Evolutionary conservation across 805 yeast genomes (phyloP).

Genomic region (Saturnispora besseyi): DNA sequence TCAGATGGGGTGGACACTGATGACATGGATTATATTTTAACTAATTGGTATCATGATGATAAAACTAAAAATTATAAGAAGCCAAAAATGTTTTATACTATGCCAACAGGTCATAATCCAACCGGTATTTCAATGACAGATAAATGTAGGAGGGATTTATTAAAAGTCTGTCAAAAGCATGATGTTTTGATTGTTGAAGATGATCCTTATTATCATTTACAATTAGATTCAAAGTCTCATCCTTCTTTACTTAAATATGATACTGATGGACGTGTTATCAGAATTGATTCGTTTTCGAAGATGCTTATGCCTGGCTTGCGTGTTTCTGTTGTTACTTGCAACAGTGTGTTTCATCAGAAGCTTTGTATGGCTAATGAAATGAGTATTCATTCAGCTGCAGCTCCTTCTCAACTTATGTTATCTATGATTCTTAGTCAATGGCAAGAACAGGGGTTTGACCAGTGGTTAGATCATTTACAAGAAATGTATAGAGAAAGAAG

Average conservation of each 20-base stretch:
- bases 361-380: slow-evolving; percentile 56
- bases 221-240: slow-evolving; percentile 39
- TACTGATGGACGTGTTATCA: slow-evolving; percentile 65
- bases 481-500: slow-evolving; percentile 56
- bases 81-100: slow-evolving; percentile 58
- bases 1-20: slow-evolving; percentile 70
- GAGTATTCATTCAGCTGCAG: slow-evolving; percentile 65
- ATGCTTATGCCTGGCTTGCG: slow-evolving; percentile 72
- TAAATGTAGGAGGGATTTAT: slow-evolving; percentile 49
- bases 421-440: slow-evolving; percentile 54
- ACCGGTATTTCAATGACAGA: slow-evolving; percentile 59
- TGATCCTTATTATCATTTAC: slow-evolving; percentile 78
- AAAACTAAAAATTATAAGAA: slow-evolving; percentile 26
- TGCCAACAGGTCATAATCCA: slow-evolving; percentile 82
- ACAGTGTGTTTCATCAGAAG: slow-evolving; percentile 43
- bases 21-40: slow-evolving; percentile 50
- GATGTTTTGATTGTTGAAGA: slow-evolving; percentile 71
- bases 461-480: slow-evolving; percentile 62
- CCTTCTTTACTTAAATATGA: slow-evolving; percentile 66
- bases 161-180: slow-evolving; percentile 54
- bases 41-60: slow-evolving; percentile 55
- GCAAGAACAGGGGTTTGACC: slow-evolving; percentile 51
- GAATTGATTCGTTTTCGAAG: slow-evolving; percentile 74
- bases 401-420: slow-evolving; percentile 55
- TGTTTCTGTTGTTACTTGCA: slow-evolving; percentile 66